phyloP scores from a whole-genome alignment of 2,329 filamentous ascomycete genomes.

The Tolypocladium sp. region DNA sequence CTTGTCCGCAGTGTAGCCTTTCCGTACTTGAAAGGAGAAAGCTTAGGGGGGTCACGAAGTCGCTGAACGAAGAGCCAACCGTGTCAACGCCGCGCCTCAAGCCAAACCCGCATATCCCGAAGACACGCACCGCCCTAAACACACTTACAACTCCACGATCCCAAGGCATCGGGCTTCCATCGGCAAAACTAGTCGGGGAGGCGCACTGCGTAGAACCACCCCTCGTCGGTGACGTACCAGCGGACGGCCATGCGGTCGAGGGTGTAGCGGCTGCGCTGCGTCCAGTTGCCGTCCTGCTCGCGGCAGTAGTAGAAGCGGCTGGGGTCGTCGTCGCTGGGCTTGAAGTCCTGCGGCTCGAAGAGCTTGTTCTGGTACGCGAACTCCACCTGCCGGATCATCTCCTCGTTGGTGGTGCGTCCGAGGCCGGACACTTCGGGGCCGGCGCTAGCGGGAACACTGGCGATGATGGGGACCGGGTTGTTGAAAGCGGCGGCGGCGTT shows the following conservation, averaged over 20 bases:
- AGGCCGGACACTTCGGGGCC: conserved; percentile 42
- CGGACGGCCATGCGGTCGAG: conserved; percentile 50
- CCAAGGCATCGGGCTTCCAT: background rate
- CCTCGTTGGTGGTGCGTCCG: conserved; percentile 40
- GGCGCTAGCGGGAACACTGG: conserved; percentile 25
- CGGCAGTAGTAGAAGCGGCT: conserved; percentile 52
- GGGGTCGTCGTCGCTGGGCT: conserved; percentile 51
- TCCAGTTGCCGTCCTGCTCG: conserved; percentile 52
- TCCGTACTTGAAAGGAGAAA: background rate
- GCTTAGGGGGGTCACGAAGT: background rate
- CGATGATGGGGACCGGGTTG: conserved; percentile 21
- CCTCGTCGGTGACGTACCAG: conserved; percentile 50
- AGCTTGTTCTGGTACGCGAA: conserved; percentile 40
- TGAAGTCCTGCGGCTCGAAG: conserved; percentile 52
- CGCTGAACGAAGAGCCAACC: background rate
- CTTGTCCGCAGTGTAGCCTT: background rate
- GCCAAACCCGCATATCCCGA: background rate
- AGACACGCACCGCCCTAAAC: background rate
- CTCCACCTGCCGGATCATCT: conserved; percentile 35
- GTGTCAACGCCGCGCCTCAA: background rate
- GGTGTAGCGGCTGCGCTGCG: conserved; percentile 47
- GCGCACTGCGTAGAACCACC: conserved; percentile 53
- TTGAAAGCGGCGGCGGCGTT: conserved; percentile 8
- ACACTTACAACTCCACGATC: background rate
- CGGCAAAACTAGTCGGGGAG: conserved; percentile 26